Evolutionary conservation across 768 basidiomycete species (phyloP), one percentile per base, ranked within the genome.

Genomic region (Leccinellum luteum): DNA sequence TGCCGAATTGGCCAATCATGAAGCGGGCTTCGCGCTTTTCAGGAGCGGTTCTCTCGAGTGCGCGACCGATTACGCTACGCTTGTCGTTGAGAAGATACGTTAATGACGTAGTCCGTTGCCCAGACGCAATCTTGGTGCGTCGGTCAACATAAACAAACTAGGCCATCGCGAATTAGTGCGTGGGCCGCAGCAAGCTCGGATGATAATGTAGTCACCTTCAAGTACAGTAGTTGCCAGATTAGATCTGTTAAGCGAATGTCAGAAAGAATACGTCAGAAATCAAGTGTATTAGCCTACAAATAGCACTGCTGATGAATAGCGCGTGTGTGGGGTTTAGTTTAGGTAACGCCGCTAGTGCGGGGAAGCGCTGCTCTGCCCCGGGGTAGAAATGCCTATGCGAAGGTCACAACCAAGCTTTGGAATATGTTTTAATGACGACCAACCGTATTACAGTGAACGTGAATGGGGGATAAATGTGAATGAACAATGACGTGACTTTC

Each of bases 401-500:
- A 14, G 7, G 48, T 72, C 53, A 69, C 13, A 3, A 15, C 35
- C 52, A 1, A 31, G 28, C 3, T 43, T 13, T 27, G 27, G 45
- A 27, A 51, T 25, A 38, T 17, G 38, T 23, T 15, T 30, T 48
- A 19, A 27, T 19, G 63, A 50, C 28, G 19, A 73, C 85, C 31
- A 60, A 90, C 92, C 91, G 81, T 55, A 98, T 94, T 23, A 94
- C 88, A 14, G 92, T 94, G 65, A 99, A 91, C 3, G 89, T 86
- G 60, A 96, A 85, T 0, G 97, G 92, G 0, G 92, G 83, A 67
- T 97, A 98, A 56, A 98, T 88, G 69, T 99, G 97, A 31, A 99
- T 84, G 75, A 95, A 98, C 25, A 99, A 76, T 10, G 90, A 93
- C 17, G 92, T 98, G 68, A 98, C 91, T 73, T 98, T 98, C 72